Conservation (phyloP, 2,329 filamentous ascomycete species). For the Trichoderma oligosporum region DNA sequence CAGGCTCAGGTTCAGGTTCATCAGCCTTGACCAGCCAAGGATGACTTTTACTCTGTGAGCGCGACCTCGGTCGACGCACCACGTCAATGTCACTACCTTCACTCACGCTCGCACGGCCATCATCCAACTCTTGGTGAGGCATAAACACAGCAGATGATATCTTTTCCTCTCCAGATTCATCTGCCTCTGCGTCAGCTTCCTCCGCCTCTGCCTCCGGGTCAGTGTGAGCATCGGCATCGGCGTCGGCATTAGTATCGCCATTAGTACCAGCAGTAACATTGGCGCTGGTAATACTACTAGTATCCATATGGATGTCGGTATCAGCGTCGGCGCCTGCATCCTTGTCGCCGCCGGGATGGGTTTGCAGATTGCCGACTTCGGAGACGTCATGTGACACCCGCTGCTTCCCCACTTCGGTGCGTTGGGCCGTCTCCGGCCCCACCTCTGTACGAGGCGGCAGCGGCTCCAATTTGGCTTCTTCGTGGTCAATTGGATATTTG, state of each 20-base stretch:
- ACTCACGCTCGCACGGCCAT: conserved; percentile 30
- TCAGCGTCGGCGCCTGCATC: conserved; percentile 25
- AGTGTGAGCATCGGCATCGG: conserved; percentile 1
- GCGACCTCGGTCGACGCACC: conserved; percentile 45
- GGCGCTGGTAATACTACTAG: conserved; percentile 47
- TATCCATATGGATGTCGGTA: conserved; percentile 33
- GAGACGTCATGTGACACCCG: conserved; percentile 40
- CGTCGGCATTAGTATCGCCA: conserved; percentile 28
- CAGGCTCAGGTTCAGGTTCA: conserved; percentile 44
- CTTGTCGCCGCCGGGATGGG: conserved; percentile 2
- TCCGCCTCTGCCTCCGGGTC: neutral
- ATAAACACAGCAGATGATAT: conserved; percentile 83
- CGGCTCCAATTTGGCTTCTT: conserved; percentile 22
- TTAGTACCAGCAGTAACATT: conserved; percentile 29
- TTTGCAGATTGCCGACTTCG: conserved; percentile 36
- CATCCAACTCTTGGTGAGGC: conserved; percentile 62
- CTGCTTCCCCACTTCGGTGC: conserved; percentile 31
- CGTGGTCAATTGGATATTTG: conserved; percentile 23
- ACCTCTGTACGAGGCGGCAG: conserved; percentile 21
- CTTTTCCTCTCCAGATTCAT: conserved; percentile 73
- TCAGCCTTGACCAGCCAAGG: conserved; percentile 59
- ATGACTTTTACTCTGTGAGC: conserved; percentile 38
- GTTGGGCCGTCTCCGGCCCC: conserved; percentile 27
- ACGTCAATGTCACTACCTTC: conserved; percentile 40
- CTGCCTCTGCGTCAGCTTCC: conserved; percentile 39